Percentiles rank a stretch among this genome's conserved stretches.
Evolutionary conservation across 352 stramenopile genomes (phyloP).

Genomic region (Globisporangium emineosum): DNA sequence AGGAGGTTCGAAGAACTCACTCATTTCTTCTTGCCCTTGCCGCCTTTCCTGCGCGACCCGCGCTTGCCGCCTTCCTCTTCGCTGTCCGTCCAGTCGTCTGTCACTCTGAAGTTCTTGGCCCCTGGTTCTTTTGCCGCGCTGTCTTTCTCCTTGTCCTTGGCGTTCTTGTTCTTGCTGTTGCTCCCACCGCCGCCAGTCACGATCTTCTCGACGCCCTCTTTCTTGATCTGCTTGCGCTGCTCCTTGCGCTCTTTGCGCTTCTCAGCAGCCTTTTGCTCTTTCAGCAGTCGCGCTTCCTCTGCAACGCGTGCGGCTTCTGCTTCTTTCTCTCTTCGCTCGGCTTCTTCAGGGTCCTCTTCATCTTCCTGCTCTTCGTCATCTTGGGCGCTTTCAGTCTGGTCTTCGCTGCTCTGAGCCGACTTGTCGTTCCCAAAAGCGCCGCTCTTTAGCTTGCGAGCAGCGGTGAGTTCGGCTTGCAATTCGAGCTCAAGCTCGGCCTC

Average conservation of each 20-base stretch:
- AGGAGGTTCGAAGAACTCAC: not conserved
- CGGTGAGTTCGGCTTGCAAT: slow-evolving; percentile 53
- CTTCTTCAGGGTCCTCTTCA: slow-evolving; percentile 6
- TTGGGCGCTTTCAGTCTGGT: not conserved
- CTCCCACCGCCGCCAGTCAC: slow-evolving; percentile 26
- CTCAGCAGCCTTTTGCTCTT: slow-evolving; percentile 74
- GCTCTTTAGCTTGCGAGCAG: slow-evolving; percentile 24
- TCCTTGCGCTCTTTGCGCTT: slow-evolving; percentile 81
- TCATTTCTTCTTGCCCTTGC: slow-evolving; percentile 19
- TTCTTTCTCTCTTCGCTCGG: slow-evolving; percentile 32
- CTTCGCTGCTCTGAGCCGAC: not conserved
- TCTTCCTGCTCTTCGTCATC: not conserved
- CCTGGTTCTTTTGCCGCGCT: not conserved
- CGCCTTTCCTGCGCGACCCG: slow-evolving; percentile 13
- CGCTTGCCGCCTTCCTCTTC: slow-evolving; percentile 14
- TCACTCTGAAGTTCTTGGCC: not conserved
- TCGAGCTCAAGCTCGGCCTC: slow-evolving; percentile 63
- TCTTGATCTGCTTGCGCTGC: slow-evolving; percentile 78
- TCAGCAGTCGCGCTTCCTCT: slow-evolving; percentile 56
- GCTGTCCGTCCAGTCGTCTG: slow-evolving; percentile 11
- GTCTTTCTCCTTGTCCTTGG: not conserved
- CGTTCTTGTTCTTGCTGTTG: slow-evolving; percentile 43
- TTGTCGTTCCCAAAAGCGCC: slow-evolving; percentile 13
- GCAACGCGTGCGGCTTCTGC: slow-evolving; percentile 37
- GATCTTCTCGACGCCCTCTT: slow-evolving; percentile 75